Evolutionary conservation across 2,329 filamentous ascomycete species (phyloP), one percentile per base, ranked within the genome.

Genomic region (Phoma sp.): DNA sequence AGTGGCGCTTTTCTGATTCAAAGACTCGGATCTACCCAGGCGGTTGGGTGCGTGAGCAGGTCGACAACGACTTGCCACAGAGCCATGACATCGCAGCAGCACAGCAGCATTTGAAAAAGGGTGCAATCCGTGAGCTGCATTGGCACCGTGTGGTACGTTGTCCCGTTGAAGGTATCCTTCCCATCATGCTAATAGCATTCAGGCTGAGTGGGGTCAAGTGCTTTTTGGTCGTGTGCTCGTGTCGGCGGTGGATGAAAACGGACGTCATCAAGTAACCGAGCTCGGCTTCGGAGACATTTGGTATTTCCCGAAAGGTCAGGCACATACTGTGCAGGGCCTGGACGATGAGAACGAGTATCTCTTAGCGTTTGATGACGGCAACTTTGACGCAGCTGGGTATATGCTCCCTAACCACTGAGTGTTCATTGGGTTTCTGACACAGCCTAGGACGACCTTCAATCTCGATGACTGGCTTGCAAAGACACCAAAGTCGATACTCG

Each of bases 391-490:
- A 46, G 76, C 82, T 27, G 85, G 85, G 81, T 85, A 69, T 55
- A 78, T 61, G 10, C n/a, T 8, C 6, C 17, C 27, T 32, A 22
- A 31, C 21, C 15, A 13, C 31, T 38, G 21, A 8, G 10, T 31
- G 29, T 31, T 25, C 22, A 22, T 33, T 10, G 33, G 29, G n/a
- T 19, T 38, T 22, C 49, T 60, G 15, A 54, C 63, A 4, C 6
- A 19, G 12, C n/a, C 39, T 6, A 73, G 84, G n/a, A 88, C 85
- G 0, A 89, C 88, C 0, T 90, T 90, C 78, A 88, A 86, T 75
- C 80, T 90, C 22, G 86, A 87, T 59, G 87, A 90, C 75, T 90
- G 87, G 87, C 79, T 90, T 32, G 76, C 82, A 0, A 87, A 89
- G 67, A 90, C 87, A 0, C 87, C 88, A 0, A 84, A 82, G 50